Conservation (phyloP, 495 filamentous ascomycete genomes). For the Apiosordaria backusii region DNA sequence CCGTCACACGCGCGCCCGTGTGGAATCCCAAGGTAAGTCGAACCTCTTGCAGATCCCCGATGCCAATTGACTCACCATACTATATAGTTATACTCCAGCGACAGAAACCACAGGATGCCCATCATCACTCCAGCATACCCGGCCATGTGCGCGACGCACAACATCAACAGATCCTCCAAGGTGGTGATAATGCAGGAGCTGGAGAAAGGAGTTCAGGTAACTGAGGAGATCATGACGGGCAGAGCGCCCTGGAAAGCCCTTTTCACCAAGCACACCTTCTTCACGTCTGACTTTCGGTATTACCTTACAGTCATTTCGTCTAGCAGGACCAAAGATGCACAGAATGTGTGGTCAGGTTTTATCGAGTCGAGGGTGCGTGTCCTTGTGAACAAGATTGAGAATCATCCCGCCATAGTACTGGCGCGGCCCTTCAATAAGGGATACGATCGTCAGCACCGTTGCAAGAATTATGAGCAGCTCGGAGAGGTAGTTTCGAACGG, state of each 20-base stretch:
- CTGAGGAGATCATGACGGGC: constrained; percentile 73
- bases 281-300: constrained; percentile 88
- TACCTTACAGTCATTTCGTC: constrained; percentile 88
- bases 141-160: constrained; percentile 94
- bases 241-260: constrained; percentile 77
- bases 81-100: constrained; percentile 69
- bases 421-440: constrained; percentile 92
- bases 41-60: background rate
- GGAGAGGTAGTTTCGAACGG: constrained; percentile 68
- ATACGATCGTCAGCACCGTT: constrained; percentile 74
- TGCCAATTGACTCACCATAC: constrained; percentile 35
- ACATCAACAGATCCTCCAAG: constrained; percentile 82
- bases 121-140: constrained; percentile 96
- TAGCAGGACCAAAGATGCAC: constrained; percentile 78
- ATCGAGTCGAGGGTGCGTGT: constrained; percentile 90
- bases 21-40: constrained; percentile 86
- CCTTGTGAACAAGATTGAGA: constrained; percentile 76
- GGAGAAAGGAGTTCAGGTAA: constrained; percentile 68
- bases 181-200: constrained; percentile 78
- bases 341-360: constrained; percentile 82
- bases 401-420: constrained; percentile 66
- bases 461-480: constrained; percentile 66
- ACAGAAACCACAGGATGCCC: constrained; percentile 87
- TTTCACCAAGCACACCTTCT: constrained; percentile 85
- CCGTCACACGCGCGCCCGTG: constrained; percentile 64